Base-by-base conservation (phyloP, 1,284 basidiomycete species). In the Ustilago sp. region DNA sequence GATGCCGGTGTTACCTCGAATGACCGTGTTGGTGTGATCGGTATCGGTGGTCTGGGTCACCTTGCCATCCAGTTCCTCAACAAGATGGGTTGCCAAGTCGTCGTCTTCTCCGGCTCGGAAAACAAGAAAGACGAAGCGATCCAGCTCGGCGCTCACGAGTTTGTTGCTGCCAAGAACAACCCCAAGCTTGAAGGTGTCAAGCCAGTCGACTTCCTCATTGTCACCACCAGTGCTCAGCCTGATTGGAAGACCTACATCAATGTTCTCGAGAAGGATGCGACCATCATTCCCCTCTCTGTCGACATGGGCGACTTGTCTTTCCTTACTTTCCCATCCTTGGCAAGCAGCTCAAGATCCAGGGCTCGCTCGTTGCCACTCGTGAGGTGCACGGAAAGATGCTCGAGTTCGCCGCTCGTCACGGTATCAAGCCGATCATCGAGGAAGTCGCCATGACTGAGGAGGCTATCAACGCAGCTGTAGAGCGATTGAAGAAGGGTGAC, bases 401-500 rank as follows among this genome's bases (percentile, higher is more conserved):
- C 47, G 55, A 79, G 38, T 83, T 83, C 51, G 60, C 69, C 23
- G 83, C 80, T 12, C 69, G 73, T 15, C 67, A 80, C 63, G 64
- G 62, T 51, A 65, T 83, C 61, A 68, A 72, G 64, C 82, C 83
- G 31, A 78, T 81, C 35, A 76, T 83, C 72, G 83, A 85, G 66
- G 73, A 78, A 60, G 77, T 85, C 3, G 75, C 79, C 32, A 85
- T 85, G 83, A 81, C 75, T 52, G 74, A 79, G 58, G 77, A 83
- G n/a, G 79, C 78, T 32, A 59, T 85, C 66, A 83, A 83, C 68
- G 12, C 50, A 48, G 83, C 83, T 32, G 64, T 77, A 8, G 79
- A 81, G 36, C 63, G 83, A 6, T 71, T 83, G 38, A 68, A 80
- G 45, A 80, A 82, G 68, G 83, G 83, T 52, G 80, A 84, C 53